Base-by-base conservation (phyloP, 73 alveolate species). In the Stentor roeselii region DNA sequence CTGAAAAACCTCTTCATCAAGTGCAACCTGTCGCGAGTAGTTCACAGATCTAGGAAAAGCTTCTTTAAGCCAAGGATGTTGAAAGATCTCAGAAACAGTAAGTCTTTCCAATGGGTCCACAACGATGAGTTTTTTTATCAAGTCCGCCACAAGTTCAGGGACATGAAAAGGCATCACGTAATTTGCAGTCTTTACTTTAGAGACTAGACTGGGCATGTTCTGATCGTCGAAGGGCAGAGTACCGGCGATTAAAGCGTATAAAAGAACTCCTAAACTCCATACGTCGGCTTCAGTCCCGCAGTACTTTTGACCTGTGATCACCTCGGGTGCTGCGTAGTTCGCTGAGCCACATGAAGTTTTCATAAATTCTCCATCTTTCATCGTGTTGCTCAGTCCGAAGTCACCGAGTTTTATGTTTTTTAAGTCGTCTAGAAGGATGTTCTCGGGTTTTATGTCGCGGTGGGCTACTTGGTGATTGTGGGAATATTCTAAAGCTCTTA, bases 171-270 rank as follows among this genome's bases (percentile, higher is more conserved):
- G 91, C 89, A 88, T 88, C 39, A 38, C 78, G 80, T 59, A 87
- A 39, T 87, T 76, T 2, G 87, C 92, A 34, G 90, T 92, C 86
- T 89, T 89, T 11, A 95, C 93, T 76, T 89, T 90, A 67, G 87
- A 86, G 86, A 91, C 89, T 60, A 95, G 89, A 60, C 77, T 83
- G 32, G 92, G 87, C 36, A 94, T 92, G 78, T 86, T 88, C 87
- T 90, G 96, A 76, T 97, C 99, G 76, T 97, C 98, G 83, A 97
- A 97, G 37, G 99, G 99, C 27, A 97, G 92, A 37, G 93, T 89
- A 3, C 99, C 99, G 6, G 96, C 84, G 59, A 97, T 91, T 91
- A 97, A 93, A 38, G 99, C 97, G 78, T 90, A 97, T 67, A 97
- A 90, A 42, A 95, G 94, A 30, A 97, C 98, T 2, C 99, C 99